A percentile compares a stretch with the other conserved stretches of the same genome.
These are phyloP conservation scores for Gypsophila paniculata DNA, from an alignment of 179 eudicot species.

Conservation along the genomic window DNA sequence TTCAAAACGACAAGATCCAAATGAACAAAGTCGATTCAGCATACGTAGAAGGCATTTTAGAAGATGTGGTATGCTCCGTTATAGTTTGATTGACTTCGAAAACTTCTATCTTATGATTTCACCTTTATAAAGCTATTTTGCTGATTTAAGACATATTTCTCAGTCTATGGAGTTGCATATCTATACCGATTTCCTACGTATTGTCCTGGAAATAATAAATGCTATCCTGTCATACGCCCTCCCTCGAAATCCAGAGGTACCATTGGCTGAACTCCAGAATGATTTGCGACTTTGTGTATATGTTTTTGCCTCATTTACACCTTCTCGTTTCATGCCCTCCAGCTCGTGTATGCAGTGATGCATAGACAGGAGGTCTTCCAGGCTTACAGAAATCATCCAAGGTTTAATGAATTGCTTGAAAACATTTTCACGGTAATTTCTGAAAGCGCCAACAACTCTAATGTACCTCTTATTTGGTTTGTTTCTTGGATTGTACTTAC, in stretches of 20 bases:
- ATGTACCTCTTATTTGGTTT: background rate
- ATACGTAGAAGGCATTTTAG: constrained; percentile 49
- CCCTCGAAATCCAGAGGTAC: constrained; percentile 96
- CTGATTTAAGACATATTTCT: background rate
- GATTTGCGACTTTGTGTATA: background rate
- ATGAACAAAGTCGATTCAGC: constrained; percentile 38
- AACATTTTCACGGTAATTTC: constrained; percentile 79
- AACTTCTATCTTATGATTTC: constrained; percentile 1
- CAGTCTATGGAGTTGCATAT: constrained; percentile 92
- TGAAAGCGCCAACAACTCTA: background rate
- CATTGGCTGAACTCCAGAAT: background rate
- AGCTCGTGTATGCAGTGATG: constrained; percentile 97
- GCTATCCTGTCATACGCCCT: constrained; percentile 84
- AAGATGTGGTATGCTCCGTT: constrained; percentile 50
- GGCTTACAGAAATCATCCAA: constrained; percentile 85
- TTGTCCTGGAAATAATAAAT: constrained; percentile 87
- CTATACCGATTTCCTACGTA: constrained; percentile 82
- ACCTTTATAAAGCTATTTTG: background rate
- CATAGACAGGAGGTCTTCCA: constrained; percentile 93
- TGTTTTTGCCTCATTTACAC: background rate
- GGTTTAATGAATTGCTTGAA: constrained; percentile 86
- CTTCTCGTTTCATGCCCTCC: constrained; percentile 16
- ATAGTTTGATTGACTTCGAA: background rate
- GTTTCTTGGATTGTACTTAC: background rate
- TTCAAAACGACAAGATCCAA: constrained; percentile 56